Evolutionary conservation across 139 green algal species (phyloP).

Genomic region (Spirogloea muscicola): DNA sequence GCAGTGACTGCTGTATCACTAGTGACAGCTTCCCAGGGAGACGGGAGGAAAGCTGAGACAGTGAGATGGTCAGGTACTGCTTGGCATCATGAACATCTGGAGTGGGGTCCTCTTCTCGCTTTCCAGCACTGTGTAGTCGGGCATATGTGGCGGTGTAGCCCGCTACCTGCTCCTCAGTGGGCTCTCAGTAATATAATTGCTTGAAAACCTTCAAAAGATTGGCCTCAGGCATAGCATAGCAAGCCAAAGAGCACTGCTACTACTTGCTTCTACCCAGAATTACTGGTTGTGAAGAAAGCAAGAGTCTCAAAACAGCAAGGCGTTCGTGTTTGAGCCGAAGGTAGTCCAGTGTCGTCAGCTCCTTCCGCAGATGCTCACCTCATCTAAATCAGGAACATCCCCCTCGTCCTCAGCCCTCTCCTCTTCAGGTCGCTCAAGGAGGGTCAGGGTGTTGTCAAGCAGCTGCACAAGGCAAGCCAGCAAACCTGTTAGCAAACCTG

Average conservation of each 20-base stretch:
- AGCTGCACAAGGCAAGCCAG: too few species aligned
- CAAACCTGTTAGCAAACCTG: too few species aligned
- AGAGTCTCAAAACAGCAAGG: too few species aligned
- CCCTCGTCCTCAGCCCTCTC: constrained; percentile 9
- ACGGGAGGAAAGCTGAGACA: constrained; percentile 26
- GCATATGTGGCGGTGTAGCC: constrained; percentile 58
- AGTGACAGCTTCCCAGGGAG: not conserved
- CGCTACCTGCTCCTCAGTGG: constrained; percentile 17
- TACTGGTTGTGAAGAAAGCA: too few species aligned
- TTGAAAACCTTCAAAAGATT: too few species aligned
- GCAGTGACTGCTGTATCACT: constrained; percentile 13
- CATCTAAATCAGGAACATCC: constrained; percentile 5
- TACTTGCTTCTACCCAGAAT: too few species aligned
- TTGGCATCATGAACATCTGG: constrained; percentile 51
- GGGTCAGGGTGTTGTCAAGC: constrained; percentile 58
- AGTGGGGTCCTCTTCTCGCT: constrained; percentile 55
- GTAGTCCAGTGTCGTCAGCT: too few species aligned
- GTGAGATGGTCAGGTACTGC: constrained; percentile 46
- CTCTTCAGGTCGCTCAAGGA: constrained; percentile 48
- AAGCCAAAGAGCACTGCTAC: too few species aligned
- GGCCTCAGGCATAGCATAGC: too few species aligned
- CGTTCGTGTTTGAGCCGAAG: too few species aligned
- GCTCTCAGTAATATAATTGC: too few species aligned
- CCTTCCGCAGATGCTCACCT: too few species aligned
- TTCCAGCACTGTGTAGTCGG: constrained; percentile 71